These are phyloP conservation scores for Carnegiea gigantea DNA, from an alignment of 179 eudicot genomes.

Conservation along the genomic window DNA sequence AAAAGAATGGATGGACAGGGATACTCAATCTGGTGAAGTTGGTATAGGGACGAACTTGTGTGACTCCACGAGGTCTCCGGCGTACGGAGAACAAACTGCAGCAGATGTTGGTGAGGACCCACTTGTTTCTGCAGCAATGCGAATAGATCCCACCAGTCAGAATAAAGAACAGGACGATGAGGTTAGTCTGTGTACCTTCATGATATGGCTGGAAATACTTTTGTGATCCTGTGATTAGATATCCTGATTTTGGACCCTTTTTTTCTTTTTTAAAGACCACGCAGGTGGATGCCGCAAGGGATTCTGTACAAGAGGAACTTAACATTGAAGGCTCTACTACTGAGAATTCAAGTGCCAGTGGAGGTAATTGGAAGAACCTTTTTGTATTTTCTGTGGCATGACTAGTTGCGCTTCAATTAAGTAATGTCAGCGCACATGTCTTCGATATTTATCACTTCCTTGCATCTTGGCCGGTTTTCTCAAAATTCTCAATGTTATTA, in stretches of 20 bases:
- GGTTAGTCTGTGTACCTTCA: slow-evolving; percentile 32
- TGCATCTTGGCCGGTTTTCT: neutral
- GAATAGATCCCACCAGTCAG: slow-evolving; percentile 20
- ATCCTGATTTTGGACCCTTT: slow-evolving; percentile 6
- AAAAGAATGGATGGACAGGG: slow-evolving; percentile 1
- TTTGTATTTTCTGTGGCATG: neutral
- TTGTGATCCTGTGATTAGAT: neutral
- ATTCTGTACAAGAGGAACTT: slow-evolving; percentile 1
- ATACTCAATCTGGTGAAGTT: slow-evolving; percentile 24
- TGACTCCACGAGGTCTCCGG: slow-evolving; percentile 23
- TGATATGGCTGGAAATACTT: neutral
- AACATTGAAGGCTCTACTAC: slow-evolving; percentile 8
- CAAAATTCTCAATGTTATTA: neutral
- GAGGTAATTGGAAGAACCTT: slow-evolving; percentile 20
- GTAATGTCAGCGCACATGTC: neutral
- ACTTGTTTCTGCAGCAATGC: slow-evolving; percentile 22
- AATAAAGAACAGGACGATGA: slow-evolving; percentile 20
- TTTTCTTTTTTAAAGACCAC: neutral
- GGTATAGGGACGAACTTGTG: slow-evolving; percentile 15
- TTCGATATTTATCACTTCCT: neutral
- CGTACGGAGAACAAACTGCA: slow-evolving; percentile 22
- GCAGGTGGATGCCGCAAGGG: slow-evolving; percentile 26
- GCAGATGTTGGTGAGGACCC: slow-evolving; percentile 20
- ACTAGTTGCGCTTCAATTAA: neutral
- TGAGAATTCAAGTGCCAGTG: slow-evolving; percentile 18